Conservation (phyloP, 2,329 filamentous ascomycete species). For the Thelonectria rubi region DNA sequence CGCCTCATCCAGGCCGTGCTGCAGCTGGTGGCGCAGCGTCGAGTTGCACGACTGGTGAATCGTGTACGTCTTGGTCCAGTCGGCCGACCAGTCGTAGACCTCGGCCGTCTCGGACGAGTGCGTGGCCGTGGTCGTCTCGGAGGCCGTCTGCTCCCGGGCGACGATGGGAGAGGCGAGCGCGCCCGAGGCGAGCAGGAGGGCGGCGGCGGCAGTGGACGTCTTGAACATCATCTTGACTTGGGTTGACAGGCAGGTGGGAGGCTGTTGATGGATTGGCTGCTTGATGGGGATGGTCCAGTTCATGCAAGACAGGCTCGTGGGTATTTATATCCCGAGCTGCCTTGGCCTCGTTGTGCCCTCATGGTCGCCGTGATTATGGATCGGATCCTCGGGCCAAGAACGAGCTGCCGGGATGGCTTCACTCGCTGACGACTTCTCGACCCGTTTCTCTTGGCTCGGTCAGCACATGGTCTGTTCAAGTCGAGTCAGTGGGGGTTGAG, state of each 20-base stretch:
- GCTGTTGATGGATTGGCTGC: conserved; percentile 26
- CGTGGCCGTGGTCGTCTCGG: conserved; percentile 30
- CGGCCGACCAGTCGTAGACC: conserved; percentile 47
- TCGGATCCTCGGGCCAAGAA: conserved; percentile 10
- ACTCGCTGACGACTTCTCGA: not conserved
- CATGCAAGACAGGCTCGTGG: conserved; percentile 19
- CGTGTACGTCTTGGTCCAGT: conserved; percentile 49
- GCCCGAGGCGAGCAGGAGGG: conserved; percentile 40
- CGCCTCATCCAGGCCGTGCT: conserved; percentile 65
- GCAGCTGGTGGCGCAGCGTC: conserved; percentile 66
- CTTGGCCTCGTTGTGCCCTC: not conserved
- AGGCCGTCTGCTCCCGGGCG: conserved; percentile 36
- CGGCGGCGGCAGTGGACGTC: conserved; percentile 31
- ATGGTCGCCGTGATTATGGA: conserved; percentile 6
- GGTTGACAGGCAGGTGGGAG: conserved; percentile 13
- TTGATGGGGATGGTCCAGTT: conserved; percentile 23
- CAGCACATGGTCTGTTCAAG: conserved; percentile 8
- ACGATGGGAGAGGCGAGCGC: conserved; percentile 44
- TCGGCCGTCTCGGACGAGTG: conserved; percentile 32
- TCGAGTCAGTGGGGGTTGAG: conserved; percentile 24
- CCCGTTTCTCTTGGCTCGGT: conserved; percentile 11
- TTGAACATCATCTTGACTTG: conserved; percentile 41
- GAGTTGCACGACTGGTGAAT: conserved; percentile 74
- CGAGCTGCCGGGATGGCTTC: not conserved
- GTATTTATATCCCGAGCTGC: conserved; percentile 35